Evolutionary conservation across 257 asterid species (phyloP).

Genomic region (Parsonsia alboflavescens): DNA sequence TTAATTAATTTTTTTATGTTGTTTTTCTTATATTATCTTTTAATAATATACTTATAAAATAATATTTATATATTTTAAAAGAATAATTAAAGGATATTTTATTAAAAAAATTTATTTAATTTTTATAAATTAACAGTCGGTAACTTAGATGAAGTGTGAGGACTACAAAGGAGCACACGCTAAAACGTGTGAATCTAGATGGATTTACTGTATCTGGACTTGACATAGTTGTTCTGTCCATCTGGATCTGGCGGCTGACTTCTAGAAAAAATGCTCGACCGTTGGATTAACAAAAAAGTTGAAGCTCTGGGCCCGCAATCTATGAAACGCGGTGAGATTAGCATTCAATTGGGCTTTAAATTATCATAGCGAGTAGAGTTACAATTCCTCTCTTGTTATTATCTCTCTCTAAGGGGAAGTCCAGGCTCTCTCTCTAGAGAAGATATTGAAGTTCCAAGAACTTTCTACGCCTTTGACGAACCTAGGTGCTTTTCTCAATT

Average conservation of each 20-base stretch:
- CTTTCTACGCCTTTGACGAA: conserved; percentile 5
- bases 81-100: no score
- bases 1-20: no score
- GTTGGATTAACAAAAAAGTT: conserved; percentile 25
- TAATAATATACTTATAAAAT: no score
- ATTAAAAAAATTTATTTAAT: no score
- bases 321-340: conserved; percentile 15
- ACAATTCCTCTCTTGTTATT: neutral
- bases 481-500: neutral
- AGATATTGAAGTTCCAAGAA: neutral
- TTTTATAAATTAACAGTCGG: no score
- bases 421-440: conserved; percentile 5
- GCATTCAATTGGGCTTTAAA: neutral
- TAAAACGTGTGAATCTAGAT: neutral
- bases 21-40: no score
- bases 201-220: neutral
- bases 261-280: conserved; percentile 11
- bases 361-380: neutral
- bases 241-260: conserved; percentile 36
- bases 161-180: neutral
- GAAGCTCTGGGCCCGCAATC: conserved; percentile 22
- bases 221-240: conserved; percentile 7
- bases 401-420: neutral
- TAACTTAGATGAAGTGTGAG: no score
- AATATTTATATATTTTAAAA: no score